Conservation (phyloP, 257 asterid species). For the Ilex aquifolium region DNA sequence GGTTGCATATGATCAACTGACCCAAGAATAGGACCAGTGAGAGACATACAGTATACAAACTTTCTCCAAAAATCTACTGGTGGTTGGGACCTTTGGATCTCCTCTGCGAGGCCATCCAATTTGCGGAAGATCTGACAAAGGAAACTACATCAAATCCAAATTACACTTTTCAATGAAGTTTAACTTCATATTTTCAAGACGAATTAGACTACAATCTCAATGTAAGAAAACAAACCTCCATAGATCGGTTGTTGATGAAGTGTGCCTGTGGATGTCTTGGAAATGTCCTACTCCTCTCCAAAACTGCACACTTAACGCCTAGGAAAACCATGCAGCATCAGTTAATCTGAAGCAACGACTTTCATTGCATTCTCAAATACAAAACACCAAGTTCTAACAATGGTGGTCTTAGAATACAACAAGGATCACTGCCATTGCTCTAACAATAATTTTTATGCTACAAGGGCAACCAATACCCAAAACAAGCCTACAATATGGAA, state of each 20-base stretch:
- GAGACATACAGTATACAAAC: slow-evolving; percentile 83
- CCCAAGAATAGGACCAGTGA: slow-evolving; percentile 78
- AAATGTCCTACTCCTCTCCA: slow-evolving; percentile 67
- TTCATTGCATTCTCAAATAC: too few relatives aligned
- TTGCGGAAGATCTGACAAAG: slow-evolving; percentile 66
- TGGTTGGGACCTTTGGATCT: slow-evolving; percentile 70
- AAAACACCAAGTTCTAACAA: background rate
- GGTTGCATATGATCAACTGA: slow-evolving; percentile 89
- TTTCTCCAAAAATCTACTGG: slow-evolving; percentile 95
- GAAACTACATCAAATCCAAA: slow-evolving; percentile 31
- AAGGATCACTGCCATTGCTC: too few relatives aligned
- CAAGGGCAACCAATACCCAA: too few relatives aligned
- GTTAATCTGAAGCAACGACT: too few relatives aligned
- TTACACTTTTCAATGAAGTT: too few relatives aligned
- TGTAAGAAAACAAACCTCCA: slow-evolving; percentile 64
- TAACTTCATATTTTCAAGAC: too few relatives aligned
- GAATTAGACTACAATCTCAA: background rate
- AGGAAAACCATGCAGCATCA: background rate
- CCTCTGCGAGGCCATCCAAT: slow-evolving; percentile 76
- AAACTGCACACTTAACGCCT: slow-evolving; percentile 79
- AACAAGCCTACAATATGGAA: too few relatives aligned
- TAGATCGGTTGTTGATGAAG: slow-evolving; percentile 80
- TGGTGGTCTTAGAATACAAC: too few relatives aligned
- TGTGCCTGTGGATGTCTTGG: slow-evolving; percentile 94
- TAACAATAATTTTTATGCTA: too few relatives aligned